Base-by-base conservation (phyloP, 805 yeast genomes). In the Lachancea nothofagi region DNA sequence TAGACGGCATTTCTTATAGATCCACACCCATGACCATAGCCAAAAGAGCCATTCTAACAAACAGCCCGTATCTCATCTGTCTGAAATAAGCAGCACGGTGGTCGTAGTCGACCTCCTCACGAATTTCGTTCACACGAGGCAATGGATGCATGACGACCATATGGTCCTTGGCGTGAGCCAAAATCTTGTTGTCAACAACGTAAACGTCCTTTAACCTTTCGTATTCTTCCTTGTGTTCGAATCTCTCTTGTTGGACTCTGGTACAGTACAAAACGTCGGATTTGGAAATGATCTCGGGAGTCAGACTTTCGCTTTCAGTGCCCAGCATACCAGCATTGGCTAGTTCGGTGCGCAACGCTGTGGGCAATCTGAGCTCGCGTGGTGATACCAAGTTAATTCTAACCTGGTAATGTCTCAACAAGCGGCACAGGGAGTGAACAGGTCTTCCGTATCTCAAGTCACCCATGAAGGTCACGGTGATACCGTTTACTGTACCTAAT, bases 61-160 rank as follows among this genome's bases (percentile, higher is more conserved):
- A 93, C 64, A 93, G 74, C 46, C 99, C 99, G 62, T 93, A 90
- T 66, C 95, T 83, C 98, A 93, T 93, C 74, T 93, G 97, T 78
- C 99, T 84, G 76, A 93, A 93, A 72, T 93, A 93, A 44, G 98
- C 97, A 50, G 98, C 97, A 66, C 99, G 84, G 67, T 90, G 97
- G 68, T 93, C 99, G 61, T 90, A 93, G 65, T 93, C 99, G 57
- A 93, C 97, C 71, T 93, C 98, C 69, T 89, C 97, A 59, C 84
- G 84, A 54, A 93, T 90, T 70, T 93, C 99, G 57, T 79, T 83
- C 50, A 87, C 89, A 67, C 99, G 84, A 62, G 99, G 99, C 56
- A 93, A 77, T 63, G 99, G 99, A 65, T 93, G 99, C 95, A 93
- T 83, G 49, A 93, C 83, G 65, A 96, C 87, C 97, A 93, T 93